Conservation (phyloP, 495 filamentous ascomycete species). For the Echria macrotheca region DNA sequence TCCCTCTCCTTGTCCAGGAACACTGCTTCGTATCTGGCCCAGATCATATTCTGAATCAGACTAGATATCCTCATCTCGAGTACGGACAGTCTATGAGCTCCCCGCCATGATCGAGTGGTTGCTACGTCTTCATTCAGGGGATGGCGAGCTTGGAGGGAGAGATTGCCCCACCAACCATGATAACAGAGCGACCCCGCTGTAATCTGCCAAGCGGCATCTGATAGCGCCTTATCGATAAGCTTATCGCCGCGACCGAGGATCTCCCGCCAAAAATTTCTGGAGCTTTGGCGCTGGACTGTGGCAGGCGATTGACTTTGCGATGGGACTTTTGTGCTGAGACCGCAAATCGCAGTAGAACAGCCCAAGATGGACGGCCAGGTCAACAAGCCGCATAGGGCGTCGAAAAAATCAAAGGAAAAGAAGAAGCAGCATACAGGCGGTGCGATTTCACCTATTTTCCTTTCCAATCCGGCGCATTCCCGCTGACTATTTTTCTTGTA, state of each 20-base stretch:
- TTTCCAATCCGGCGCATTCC: slow-evolving; percentile 5
- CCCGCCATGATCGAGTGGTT: too few species aligned
- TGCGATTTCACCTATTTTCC: slow-evolving; percentile 8
- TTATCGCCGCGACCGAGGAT: slow-evolving; percentile 9
- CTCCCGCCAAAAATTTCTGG: slow-evolving; percentile 28
- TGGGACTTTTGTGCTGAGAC: slow-evolving; percentile 8
- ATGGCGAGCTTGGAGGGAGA: too few species aligned
- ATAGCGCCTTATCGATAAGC: slow-evolving; percentile 23
- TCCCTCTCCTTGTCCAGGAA: too few species aligned
- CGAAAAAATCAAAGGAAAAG: slow-evolving; percentile 87
- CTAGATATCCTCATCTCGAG: too few species aligned
- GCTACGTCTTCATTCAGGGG: too few species aligned
- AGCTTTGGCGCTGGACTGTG: slow-evolving; percentile 15
- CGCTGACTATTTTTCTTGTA: slow-evolving; percentile 26
- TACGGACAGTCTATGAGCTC: too few species aligned
- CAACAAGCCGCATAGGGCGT: slow-evolving; percentile 78
- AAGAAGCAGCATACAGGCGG: slow-evolving; percentile 55
- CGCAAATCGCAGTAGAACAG: slow-evolving; percentile 13
- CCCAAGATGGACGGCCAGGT: slow-evolving; percentile 75
- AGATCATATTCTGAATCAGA: too few species aligned
- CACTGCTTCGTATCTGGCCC: too few species aligned
- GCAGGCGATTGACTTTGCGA: slow-evolving; percentile 3
- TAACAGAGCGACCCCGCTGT: too few species aligned
- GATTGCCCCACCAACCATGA: too few species aligned
- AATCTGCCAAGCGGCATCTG: slow-evolving; percentile 7